These are phyloP conservation scores for Arbutus unedo DNA, from an alignment of 148 eudicot genomes.

Conservation along the genomic window DNA sequence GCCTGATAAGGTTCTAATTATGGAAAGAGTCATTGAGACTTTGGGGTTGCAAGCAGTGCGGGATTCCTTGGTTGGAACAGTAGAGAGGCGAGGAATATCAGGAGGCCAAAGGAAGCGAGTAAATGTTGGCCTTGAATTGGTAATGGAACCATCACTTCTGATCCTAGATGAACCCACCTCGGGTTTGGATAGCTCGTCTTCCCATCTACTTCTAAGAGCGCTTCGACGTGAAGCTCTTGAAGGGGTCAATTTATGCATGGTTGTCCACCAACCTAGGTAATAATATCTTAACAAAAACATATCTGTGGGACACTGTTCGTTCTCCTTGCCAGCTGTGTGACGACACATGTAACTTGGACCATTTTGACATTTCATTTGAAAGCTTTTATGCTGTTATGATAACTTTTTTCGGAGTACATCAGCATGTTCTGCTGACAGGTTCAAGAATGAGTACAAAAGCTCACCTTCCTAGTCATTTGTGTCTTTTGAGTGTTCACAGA, in stretches of 20 bases:
- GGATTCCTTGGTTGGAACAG: conserved; percentile 47
- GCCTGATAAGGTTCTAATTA: conserved; percentile 41
- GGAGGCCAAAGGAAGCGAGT: conserved; percentile 54
- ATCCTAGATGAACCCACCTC: conserved; percentile 57
- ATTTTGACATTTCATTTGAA: background rate
- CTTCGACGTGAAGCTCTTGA: conserved; percentile 50
- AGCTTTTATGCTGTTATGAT: background rate
- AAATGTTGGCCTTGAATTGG: conserved; percentile 52
- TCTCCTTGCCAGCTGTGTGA: background rate
- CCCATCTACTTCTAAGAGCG: conserved; percentile 44
- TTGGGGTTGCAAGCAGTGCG: conserved; percentile 43
- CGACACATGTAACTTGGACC: background rate
- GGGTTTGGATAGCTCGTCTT: conserved; percentile 51
- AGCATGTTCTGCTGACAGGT: background rate
- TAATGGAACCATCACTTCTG: conserved; percentile 50
- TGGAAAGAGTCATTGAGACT: conserved; percentile 47
- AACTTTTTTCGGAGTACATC: background rate
- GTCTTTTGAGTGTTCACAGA: background rate
- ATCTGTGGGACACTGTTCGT: background rate
- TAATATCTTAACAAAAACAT: background rate
- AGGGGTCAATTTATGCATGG: conserved; percentile 51
- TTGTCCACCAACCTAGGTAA: conserved; percentile 54
- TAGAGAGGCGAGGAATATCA: conserved; percentile 50
- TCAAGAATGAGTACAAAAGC: background rate
- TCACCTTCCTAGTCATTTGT: background rate